Conservation (phyloP, 371 early-diverging fungal species). For the Lichtheimia corymbifera region DNA sequence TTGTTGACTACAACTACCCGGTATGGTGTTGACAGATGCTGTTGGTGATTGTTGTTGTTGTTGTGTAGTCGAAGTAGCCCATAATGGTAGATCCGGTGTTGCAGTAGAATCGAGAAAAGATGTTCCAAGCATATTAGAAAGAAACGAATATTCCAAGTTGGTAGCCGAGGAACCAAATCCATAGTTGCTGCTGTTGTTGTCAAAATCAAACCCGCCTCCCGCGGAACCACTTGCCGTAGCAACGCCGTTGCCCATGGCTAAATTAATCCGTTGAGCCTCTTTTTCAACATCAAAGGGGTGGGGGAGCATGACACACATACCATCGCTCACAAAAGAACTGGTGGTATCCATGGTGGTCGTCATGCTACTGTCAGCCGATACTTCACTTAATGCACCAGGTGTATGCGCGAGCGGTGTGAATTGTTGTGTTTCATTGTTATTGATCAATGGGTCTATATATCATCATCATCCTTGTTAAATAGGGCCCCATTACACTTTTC, state of each 20-base stretch:
- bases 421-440: not conserved
- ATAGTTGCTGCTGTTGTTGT: constrained; percentile 24
- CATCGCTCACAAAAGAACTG: not conserved
- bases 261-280: no score
- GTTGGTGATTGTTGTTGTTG: not conserved
- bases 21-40: not conserved
- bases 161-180: constrained; percentile 84
- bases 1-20: not conserved
- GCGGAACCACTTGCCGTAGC: not conserved
- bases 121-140: constrained; percentile 79
- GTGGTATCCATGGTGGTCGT: constrained; percentile 2
- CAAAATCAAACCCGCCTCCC: not conserved
- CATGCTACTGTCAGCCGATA: constrained; percentile 7
- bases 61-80: not conserved
- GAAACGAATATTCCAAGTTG: constrained; percentile 85
- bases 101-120: constrained; percentile 13
- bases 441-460: not conserved
- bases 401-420: not conserved
- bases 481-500: no score
- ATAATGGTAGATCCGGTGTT: no score
- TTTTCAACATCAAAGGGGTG: no score
- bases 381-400: not conserved
- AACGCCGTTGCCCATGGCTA: no score
- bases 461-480: no score
- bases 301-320: no score